Base-by-base conservation (phyloP, 768 basidiomycete genomes). In the Ramaria rubella region DNA sequence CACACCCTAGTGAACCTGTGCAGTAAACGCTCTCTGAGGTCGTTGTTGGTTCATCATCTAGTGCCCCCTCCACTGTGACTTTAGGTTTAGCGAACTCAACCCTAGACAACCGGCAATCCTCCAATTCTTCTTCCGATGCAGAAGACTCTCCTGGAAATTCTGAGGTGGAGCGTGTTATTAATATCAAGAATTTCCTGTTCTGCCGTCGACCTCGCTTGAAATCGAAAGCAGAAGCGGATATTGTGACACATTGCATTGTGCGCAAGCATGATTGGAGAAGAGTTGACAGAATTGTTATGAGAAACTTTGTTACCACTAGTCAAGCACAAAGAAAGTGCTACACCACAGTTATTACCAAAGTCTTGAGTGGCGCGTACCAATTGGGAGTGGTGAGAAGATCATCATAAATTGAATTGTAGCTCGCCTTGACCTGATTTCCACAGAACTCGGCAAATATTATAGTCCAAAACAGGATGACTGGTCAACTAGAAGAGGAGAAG, bases 321-420 rank as follows among this genome's bases (percentile, higher is more conserved):
- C 93, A 96, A 73, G 95, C 95, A 60, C 94, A 98, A 75, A 77
- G 95, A 65, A 99, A 99, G 73, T 97, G 92, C 87, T 89, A 94
- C 66, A 93, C 92, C 59, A 91, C 87, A 74, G 79, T 97, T 36
- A 79, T 97, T 52, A 78, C 81, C 23, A 94, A 93, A 72, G 82
- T 96, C 5, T 86, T 88, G 0, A 82, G 81, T 60, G 95, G 94
- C 9, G 80, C 87, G 56, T 98, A 98, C 72, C 80, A 79, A 62
- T 79, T 98, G 26, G 95, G 95, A 0, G 95, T 94, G 62, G 90
- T 88, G 61, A 52, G 85, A 82, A 15, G 5, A 14, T 23, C 14
- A 2, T 17, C 38, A 6, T 26, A 19, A 52, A 14, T n/a, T n/a
- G n/a, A n/a, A n/a, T 8, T 44, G 14, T 24, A 1, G 4, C 27